phyloP scores from a whole-genome alignment of 805 yeast species.

The Saccharomycopsis oosterbeekiorum region DNA sequence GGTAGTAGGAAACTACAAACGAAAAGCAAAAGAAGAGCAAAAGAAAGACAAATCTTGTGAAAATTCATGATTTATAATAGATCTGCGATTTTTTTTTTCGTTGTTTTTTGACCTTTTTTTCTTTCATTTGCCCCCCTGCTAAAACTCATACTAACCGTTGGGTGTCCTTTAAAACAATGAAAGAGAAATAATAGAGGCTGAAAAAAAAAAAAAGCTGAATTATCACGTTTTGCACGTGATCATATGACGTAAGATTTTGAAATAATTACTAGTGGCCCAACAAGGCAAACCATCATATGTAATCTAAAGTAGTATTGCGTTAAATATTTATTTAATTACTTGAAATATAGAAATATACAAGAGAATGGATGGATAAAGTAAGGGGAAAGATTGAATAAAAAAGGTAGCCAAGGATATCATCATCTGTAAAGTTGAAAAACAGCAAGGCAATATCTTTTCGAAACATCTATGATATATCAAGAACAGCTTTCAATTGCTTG shows the following conservation, averaged over 20 bases:
- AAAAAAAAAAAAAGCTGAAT: neutral
- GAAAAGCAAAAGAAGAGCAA: no score
- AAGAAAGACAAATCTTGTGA: neutral
- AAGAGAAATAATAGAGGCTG: no score
- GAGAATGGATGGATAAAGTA: no score
- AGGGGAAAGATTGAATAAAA: neutral
- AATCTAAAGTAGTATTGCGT: no score
- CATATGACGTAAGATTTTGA: no score
- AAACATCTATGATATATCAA: conserved; percentile 49
- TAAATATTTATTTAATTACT: no score
- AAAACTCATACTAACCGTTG: neutral
- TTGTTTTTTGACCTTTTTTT: neutral
- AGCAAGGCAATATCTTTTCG: no score
- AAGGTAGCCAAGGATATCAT: neutral
- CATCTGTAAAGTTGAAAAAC: no score
- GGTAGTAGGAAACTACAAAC: no score
- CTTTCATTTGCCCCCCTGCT: neutral
- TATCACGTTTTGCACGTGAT: neutral
- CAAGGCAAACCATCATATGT: no score
- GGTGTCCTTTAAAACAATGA: neutral
- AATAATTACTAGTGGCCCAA: no score
- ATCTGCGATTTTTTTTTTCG: neutral
- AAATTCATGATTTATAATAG: neutral
- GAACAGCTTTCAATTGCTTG: conserved; percentile 77
- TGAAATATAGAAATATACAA: no score